Conservation (phyloP, 495 filamentous ascomycete genomes). For the Neurospora cerealis region DNA sequence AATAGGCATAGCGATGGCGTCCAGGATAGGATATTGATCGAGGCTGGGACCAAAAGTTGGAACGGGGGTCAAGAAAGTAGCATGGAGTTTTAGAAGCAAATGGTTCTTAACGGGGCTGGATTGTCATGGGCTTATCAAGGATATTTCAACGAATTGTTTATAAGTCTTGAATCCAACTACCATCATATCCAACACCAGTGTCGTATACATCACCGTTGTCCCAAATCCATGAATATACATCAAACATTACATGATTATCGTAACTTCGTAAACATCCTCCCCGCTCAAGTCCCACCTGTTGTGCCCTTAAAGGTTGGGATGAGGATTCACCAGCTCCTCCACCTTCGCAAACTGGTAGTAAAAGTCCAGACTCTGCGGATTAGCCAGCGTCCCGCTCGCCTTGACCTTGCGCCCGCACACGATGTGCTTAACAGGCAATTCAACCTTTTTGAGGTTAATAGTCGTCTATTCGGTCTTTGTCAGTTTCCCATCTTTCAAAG, state of each 20-base stretch:
- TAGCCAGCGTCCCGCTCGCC: conserved; percentile 66
- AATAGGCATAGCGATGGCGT: neutral
- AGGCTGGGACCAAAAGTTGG: neutral
- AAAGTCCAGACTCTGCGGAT: conserved; percentile 62
- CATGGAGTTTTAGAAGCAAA: neutral
- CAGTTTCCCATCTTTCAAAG: no score
- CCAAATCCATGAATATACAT: neutral
- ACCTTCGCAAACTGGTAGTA: conserved; percentile 76
- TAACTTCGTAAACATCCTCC: neutral
- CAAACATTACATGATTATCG: neutral
- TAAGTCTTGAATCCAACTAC: neutral
- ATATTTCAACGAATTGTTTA: neutral
- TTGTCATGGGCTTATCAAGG: neutral
- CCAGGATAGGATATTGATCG: neutral
- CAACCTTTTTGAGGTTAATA: conserved; percentile 79
- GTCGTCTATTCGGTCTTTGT: no score
- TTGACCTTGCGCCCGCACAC: conserved; percentile 65
- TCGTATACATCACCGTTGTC: neutral
- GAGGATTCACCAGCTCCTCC: conserved; percentile 44
- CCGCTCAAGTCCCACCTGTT: neutral
- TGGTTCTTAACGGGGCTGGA: neutral
- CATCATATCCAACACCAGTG: neutral
- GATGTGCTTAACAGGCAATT: conserved; percentile 77
- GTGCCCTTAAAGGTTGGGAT: neutral
- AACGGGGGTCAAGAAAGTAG: neutral